Base-by-base conservation (phyloP, 225 moss, liverwort and hornwort genomes). In the Straminergon stramineum region DNA sequence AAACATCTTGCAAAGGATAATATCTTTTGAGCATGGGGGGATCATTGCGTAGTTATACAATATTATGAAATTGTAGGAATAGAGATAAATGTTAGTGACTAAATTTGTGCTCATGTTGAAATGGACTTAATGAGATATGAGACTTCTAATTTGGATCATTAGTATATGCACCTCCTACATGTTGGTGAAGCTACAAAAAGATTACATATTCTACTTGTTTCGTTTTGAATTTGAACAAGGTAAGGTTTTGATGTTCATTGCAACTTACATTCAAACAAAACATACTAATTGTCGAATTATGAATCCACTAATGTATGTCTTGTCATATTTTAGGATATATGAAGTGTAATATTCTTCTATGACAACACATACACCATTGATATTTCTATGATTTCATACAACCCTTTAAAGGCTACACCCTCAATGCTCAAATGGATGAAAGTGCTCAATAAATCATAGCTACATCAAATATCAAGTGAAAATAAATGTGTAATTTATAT, bases 11-110 rank as follows among this genome's bases (percentile, higher is more conserved):
- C 37, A 37, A 68, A 20, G 4, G 10, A 68, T 12, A 21, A 15
- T 24, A 41, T 1, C 2, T 71, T 71, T 5, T 0, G 0, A 26
- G 3, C 1, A 15, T 26, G 1, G 41, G 5, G 3, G 5, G 3
- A 27, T 15, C 71, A 70, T 14, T 39, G 3, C 24, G 0, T 39
- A 0, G 39, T 70, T 41, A 26, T 41, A 39, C 3, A 39, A 26
- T 71, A 1, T 9, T 15, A 26, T 15, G 8, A 41, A 41, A 71
- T 71, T 5, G 15, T 43, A 28, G 7, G 28, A 28, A 6, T 74
- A 28, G 73, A 16, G 2, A 3, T 17, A 43, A 27, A 17, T 9
- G 43, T 28, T 28, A 9, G 16, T 73, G 15, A 27, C 5, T 73
- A 26, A 41, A 5, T 27, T 73, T 27, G 15, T 73, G 3, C 5